Evolutionary conservation across 345 rosid species (phyloP).

Genomic region (Chamaenerion angustifolium): DNA sequence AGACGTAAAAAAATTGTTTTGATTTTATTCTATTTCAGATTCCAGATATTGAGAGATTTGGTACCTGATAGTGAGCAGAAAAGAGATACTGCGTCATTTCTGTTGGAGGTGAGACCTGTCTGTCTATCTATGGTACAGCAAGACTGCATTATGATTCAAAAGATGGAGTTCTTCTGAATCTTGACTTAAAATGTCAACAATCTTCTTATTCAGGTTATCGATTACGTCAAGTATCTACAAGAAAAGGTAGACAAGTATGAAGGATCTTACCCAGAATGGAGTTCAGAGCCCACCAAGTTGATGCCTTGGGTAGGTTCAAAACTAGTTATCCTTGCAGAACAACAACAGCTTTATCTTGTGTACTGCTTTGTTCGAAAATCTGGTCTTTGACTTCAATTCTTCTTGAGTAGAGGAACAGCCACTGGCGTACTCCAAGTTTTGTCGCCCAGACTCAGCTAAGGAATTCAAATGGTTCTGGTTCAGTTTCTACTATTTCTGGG

Average conservation of each 20-base stretch:
- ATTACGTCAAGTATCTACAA: constrained; percentile 71
- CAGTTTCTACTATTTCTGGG: constrained; percentile 38
- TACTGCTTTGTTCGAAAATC: no score
- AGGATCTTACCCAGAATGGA: constrained; percentile 78
- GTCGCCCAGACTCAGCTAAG: constrained; percentile 43
- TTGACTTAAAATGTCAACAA: constrained; percentile 2
- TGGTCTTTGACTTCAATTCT: constrained; percentile 4
- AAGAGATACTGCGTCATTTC: constrained; percentile 87
- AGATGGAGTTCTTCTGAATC: not conserved
- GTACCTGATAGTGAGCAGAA: constrained; percentile 85
- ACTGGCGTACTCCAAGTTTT: constrained; percentile 71
- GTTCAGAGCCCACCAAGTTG: constrained; percentile 64
- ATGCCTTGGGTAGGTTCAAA: constrained; percentile 54
- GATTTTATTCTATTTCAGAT: constrained; percentile 30
- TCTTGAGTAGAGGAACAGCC: constrained; percentile 75
- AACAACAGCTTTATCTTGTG: no score
- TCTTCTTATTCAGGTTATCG: constrained; percentile 54
- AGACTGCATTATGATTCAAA: not conserved
- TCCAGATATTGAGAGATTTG: constrained; percentile 86
- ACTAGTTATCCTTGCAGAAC: not conserved
- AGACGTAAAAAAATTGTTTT: not conserved
- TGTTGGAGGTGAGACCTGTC: constrained; percentile 51
- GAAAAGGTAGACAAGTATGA: constrained; percentile 73
- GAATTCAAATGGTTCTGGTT: constrained; percentile 54
- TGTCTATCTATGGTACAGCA: not conserved